Percentiles rank a stretch among this genome's conserved stretches.
Evolutionary conservation across 169 alveolate genomes (phyloP).

Genomic region (Perkinsus chesapeaki): DNA sequence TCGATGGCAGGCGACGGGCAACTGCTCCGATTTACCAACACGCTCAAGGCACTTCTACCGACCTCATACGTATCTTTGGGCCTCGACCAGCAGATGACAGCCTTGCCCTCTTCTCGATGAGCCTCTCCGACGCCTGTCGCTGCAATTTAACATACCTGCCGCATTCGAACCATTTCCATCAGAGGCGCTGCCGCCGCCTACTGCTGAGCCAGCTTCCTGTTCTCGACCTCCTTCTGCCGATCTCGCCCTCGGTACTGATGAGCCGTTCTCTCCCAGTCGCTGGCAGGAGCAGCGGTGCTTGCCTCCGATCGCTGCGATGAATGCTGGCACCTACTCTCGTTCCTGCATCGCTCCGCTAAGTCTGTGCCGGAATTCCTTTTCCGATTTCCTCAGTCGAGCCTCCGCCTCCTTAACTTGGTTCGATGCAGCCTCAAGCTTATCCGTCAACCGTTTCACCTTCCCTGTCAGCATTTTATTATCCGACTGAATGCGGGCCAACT

Average conservation of each 20-base stretch:
- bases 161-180: not conserved
- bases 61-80: not conserved
- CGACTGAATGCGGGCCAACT: not conserved
- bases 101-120: not conserved
- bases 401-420: not conserved
- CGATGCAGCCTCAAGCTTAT: not conserved
- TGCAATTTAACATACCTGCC: not conserved
- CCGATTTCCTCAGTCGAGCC: not conserved
- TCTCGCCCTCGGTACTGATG: not conserved
- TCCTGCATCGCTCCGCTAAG: conserved; percentile 6
- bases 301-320: not conserved
- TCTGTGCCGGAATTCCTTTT: not conserved
- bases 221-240: not conserved
- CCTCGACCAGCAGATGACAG: not conserved
- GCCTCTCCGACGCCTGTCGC: not conserved
- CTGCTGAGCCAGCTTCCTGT: not conserved
- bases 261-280: not conserved
- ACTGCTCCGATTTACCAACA: too few species aligned
- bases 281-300: not conserved
- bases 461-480: not conserved
- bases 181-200: not conserved
- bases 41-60: not conserved
- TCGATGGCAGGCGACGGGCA: too few species aligned
- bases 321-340: not conserved
- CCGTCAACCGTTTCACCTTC: not conserved